Evolutionary conservation across 257 asterid species (phyloP), one percentile per base, ranked within the genome.

Genomic region (Capsicum pubescens): DNA sequence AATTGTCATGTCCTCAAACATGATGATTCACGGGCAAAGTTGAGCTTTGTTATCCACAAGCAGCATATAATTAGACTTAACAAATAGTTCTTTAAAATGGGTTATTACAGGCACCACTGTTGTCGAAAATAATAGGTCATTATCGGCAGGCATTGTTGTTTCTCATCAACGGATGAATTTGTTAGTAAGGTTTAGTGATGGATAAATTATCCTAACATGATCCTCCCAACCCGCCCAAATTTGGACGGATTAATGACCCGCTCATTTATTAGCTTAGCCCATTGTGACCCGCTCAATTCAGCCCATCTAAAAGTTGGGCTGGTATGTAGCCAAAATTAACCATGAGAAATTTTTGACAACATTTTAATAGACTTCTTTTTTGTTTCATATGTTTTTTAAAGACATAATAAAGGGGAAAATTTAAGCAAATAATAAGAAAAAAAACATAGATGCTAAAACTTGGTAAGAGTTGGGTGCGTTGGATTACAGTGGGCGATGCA

Each of bases 51-150:
- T 15, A 77, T 54, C 64, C 14, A 50, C 66, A 54, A 77, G 48
- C 82, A 52, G 66, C 50, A 3, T 77, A 77, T 52, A 77, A 54
- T 64, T 54, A 77, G 82, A 77, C 32, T 54, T 77, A 32, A 14
- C 59, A 76, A 76, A 76, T 52, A 76, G 46, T 76, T 52, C 46
- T 72, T 69, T 69, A 69, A 8, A 69, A 69, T 44, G 16, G 77
- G 54, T 39, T 69, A 54, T 46, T n/a, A 42, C 78, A 46, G 56
- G 79, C 35, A 71, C 36, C 79, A 14, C 79, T 57, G 5, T 46
- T 44, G 36, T n/a, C 4, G 32, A 9, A 46, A 71, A 56, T 39
- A 69, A 42, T 68, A 17, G 79, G 79, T 46, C 10, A 71, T n/a
- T 71, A 71, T 46, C 58, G 13, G 17, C 79, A 46, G 79, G 58